Evolutionary conservation across 2,329 filamentous ascomycete species (phyloP).

Genomic region (Xylariales sp.): DNA sequence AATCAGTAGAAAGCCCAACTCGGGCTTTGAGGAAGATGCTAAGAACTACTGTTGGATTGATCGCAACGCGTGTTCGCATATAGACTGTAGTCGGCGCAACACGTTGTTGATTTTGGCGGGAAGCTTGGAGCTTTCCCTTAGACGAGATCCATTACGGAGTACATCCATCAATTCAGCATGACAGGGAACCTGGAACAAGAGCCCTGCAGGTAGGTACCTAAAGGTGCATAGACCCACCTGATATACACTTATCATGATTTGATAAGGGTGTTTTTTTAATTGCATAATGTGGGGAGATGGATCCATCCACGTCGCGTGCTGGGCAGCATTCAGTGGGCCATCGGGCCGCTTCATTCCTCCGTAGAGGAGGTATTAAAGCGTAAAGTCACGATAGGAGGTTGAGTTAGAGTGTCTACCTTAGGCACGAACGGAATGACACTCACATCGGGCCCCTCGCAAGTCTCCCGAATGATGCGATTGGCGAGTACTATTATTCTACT

Average conservation of each 20-base stretch:
- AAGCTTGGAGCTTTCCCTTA: constrained; percentile 21
- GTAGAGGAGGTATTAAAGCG: background rate
- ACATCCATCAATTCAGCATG: background rate
- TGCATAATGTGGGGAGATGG: constrained; percentile 1
- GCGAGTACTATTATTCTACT: constrained; percentile 10
- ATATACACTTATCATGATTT: constrained; percentile 20
- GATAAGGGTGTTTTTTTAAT: constrained; percentile 22
- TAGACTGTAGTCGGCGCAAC: constrained; percentile 11
- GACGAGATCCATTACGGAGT: background rate
- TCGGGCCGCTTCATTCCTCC: background rate
- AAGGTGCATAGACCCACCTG: background rate
- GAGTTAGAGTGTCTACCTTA: background rate
- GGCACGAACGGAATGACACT: background rate
- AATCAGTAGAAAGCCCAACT: background rate
- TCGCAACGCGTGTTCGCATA: background rate
- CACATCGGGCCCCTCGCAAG: background rate
- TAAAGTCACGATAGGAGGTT: background rate
- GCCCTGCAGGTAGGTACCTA: too few species aligned
- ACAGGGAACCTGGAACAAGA: background rate
- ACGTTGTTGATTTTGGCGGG: constrained; percentile 17
- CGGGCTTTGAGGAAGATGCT: background rate
- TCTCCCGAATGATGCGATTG: background rate
- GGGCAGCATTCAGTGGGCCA: background rate
- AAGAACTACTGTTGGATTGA: background rate
- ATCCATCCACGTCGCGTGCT: too few species aligned